phyloP scores from a whole-genome alignment of 106 monocot species.

The Alisma plantagoaquatica region DNA sequence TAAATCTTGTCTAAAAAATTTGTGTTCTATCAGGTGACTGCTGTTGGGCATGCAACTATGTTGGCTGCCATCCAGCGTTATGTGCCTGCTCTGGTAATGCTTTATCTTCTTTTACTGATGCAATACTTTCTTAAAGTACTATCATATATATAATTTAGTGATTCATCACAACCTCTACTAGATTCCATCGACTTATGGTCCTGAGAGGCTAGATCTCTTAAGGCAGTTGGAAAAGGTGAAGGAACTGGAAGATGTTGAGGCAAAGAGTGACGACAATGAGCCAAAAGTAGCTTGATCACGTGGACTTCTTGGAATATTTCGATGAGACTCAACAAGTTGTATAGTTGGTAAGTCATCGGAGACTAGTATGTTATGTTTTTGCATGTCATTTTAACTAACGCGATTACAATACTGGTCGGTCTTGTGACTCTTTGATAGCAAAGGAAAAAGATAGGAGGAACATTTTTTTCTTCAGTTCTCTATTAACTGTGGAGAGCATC shows the following conservation, averaged over 20 bases:
- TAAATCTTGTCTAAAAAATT: too few relatives aligned
- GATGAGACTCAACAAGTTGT: too few relatives aligned
- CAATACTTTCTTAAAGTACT: not conserved
- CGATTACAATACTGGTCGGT: too few relatives aligned
- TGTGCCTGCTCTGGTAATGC: conserved; percentile 72
- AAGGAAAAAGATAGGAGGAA: too few relatives aligned
- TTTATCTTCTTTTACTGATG: not conserved
- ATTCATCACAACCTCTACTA: conserved; percentile 9
- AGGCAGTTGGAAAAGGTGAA: conserved; percentile 96
- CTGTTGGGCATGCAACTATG: conserved; percentile 97
- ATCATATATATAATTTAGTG: not conserved
- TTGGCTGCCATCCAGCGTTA: conserved; percentile 96
- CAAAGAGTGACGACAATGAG: conserved; percentile 29
- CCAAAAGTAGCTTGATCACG: conserved; percentile 12
- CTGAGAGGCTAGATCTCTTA: conserved; percentile 81
- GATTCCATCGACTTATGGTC: conserved; percentile 94
- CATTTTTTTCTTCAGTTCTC: too few relatives aligned
- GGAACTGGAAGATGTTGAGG: conserved; percentile 51
- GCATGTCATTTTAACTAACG: too few relatives aligned
- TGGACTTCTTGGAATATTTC: too few relatives aligned
- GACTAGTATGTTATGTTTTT: too few relatives aligned
- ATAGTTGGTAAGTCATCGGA: too few relatives aligned
- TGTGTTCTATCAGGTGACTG: conserved; percentile 49
- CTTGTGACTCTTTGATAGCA: too few relatives aligned
- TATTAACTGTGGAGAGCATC: too few relatives aligned